Evolutionary conservation across 1,284 basidiomycete species (phyloP), one percentile per base, ranked within the genome.

Genomic region (Meira nashicola): DNA sequence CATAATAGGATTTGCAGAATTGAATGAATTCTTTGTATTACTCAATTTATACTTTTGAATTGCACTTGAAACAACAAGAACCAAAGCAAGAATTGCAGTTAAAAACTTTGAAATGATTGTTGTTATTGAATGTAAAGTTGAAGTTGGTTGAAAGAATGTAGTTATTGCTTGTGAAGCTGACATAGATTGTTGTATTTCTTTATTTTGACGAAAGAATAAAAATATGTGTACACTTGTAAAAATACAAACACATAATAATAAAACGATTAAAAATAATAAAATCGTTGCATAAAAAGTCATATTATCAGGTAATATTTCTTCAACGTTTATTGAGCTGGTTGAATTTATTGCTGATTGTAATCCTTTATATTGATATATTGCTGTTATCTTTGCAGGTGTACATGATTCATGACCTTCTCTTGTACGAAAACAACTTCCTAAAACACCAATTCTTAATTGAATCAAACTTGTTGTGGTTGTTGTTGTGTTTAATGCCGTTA

Each of bases 21-120:
- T 56, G 55, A 56, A 56, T 3, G 55, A 44, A 21, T 44, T 50
- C 4, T 19, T 17, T 15, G 43, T 43, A 3, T 12, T 49, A 48
- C 46, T 48, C 46, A 48, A 48, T 9, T 23, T 7, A 23, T 48
- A 21, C 21, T 48, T 48, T 25, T 48, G 17, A 25, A 48, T 48
- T 15, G 17, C 46, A 48, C 46, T 23, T 19, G 46, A 3, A 48
- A 48, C 25, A 23, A 23, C 46, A 7, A 48, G 17, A 14, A 48
- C 5, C 12, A 48, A 8, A 3, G 46, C 46, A 21, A 46, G 44
- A 8, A 19, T 12, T 8, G 7, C 17, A 25, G 12, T 48, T 8
- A 33, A 33, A 5, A 48, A 12, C 46, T 17, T 8, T 21, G 6
- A 8, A 2, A 17, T 25, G 21, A 15, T 23, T 48, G 46, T 12